phyloP scores from a whole-genome alignment of 2,329 filamentous ascomycete genomes.

The Fusarium avenaceum region DNA sequence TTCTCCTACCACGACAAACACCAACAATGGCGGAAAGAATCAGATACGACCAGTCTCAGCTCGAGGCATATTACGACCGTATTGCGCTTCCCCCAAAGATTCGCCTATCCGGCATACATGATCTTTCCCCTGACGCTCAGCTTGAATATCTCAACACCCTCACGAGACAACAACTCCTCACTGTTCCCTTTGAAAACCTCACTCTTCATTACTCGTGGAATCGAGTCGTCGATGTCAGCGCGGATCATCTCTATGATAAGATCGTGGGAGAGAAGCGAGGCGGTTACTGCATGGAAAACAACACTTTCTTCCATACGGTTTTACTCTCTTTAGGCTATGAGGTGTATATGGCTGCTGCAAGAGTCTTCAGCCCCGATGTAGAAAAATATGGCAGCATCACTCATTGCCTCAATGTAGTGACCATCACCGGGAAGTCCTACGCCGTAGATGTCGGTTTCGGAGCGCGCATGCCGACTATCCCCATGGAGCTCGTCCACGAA shows the following conservation, averaged over 20 bases:
- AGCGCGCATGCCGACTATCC: conserved; percentile 3
- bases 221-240: conserved; percentile 6
- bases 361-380: conserved; percentile 8
- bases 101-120: background rate
- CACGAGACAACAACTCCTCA: conserved; percentile 3
- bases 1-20: background rate
- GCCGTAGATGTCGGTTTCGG: conserved; percentile 33
- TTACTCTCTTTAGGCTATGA: conserved; percentile 16
- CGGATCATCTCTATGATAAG: conserved; percentile 23
- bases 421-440: conserved; percentile 3
- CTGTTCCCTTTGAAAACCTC: conserved; percentile 29
- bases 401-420: conserved; percentile 27
- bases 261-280: conserved; percentile 27
- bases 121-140: conserved; percentile 1
- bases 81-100: conserved; percentile 5
- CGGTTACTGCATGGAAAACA: conserved; percentile 37
- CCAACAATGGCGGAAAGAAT: conserved; percentile 18
- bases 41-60: conserved; percentile 5
- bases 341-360: conserved; percentile 18
- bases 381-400: conserved; percentile 1
- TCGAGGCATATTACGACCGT: conserved; percentile 18
- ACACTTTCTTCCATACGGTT: conserved; percentile 25
- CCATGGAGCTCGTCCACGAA: conserved; percentile 5
- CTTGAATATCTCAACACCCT: conserved; percentile 4
- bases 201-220: conserved; percentile 35